A percentile compares a stretch with the other conserved stretches of the same genome.
phyloP scores from a whole-genome alignment of 116 monocot species.

The Posidonia oceanica region DNA sequence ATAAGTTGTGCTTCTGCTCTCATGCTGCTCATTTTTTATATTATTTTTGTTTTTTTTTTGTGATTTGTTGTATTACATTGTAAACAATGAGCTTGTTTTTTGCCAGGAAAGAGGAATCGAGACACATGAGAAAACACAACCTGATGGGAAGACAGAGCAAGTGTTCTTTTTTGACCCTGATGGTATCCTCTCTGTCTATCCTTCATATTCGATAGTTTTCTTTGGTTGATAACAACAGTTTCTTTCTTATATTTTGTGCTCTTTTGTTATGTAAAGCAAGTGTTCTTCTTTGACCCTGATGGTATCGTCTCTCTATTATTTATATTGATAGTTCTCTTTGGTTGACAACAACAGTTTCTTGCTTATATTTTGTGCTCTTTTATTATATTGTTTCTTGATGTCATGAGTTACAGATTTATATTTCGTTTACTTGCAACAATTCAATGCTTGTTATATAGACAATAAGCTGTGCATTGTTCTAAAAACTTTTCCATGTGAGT shows the following conservation, averaged over 20 bases:
- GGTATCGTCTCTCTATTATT: conserved; percentile 21
- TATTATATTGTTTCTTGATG: background rate
- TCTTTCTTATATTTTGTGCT: background rate
- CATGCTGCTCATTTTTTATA: too few relatives aligned
- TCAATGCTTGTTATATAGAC: too few relatives aligned
- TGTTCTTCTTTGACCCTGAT: conserved; percentile 94
- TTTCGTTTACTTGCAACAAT: too few relatives aligned
- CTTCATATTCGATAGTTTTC: background rate
- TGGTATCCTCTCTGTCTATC: conserved; percentile 23
- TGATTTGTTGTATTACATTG: too few relatives aligned
- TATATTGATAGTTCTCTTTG: background rate
- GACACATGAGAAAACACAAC: conserved; percentile 50
- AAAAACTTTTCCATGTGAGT: too few relatives aligned
- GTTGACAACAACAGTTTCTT: background rate
- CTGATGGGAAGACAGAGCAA: conserved; percentile 73
- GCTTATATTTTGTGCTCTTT: background rate
- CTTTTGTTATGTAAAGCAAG: conserved; percentile 23
- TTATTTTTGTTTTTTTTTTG: too few relatives aligned
- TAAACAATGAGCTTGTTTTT: background rate
- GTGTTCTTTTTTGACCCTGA: conserved; percentile 95
- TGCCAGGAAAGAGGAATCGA: conserved; percentile 54
- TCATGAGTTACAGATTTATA: background rate
- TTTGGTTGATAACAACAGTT: background rate
- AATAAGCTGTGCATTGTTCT: too few relatives aligned
- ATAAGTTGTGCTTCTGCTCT: too few relatives aligned